Conservation (phyloP, 345 rosid species). For the Clarkia xantiana region DNA sequence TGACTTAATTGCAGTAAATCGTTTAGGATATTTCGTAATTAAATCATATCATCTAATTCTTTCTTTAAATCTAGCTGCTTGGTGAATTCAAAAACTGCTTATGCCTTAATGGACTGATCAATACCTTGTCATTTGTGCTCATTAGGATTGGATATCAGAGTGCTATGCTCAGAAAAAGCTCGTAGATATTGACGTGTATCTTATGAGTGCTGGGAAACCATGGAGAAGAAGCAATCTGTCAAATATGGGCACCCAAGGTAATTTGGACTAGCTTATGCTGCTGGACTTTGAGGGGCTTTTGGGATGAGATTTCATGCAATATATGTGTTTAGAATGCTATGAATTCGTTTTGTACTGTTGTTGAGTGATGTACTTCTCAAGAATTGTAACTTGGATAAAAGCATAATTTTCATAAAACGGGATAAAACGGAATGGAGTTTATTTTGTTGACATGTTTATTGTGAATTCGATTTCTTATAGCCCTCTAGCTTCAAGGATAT, state of each 20-base stretch:
- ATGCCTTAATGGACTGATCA: conserved; percentile 1
- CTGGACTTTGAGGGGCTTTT: neutral
- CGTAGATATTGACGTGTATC: conserved; percentile 62
- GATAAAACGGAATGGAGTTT: too few species aligned
- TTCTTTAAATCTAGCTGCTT: neutral
- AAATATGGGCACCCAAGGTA: conserved; percentile 27
- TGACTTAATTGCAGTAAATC: too few species aligned
- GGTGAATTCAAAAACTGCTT: neutral
- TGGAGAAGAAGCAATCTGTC: conserved; percentile 42
- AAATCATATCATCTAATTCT: neutral
- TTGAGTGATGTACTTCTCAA: too few species aligned
- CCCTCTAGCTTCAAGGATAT: too few species aligned
- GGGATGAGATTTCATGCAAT: neutral
- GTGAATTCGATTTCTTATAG: too few species aligned
- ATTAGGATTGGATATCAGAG: conserved; percentile 75
- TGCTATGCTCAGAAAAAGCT: conserved; percentile 56
- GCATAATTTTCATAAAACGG: too few species aligned
- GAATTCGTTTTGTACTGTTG: too few species aligned
- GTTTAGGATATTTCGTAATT: too few species aligned
- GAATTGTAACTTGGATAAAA: too few species aligned
- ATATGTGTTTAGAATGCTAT: too few species aligned
- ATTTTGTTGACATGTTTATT: too few species aligned
- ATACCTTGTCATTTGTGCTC: conserved; percentile 1
- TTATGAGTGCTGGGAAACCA: conserved; percentile 84
- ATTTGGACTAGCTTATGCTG: neutral